Evolutionary conservation across 2,329 filamentous ascomycete species (phyloP).

Genomic region (Rutstroemia sydowiana): DNA sequence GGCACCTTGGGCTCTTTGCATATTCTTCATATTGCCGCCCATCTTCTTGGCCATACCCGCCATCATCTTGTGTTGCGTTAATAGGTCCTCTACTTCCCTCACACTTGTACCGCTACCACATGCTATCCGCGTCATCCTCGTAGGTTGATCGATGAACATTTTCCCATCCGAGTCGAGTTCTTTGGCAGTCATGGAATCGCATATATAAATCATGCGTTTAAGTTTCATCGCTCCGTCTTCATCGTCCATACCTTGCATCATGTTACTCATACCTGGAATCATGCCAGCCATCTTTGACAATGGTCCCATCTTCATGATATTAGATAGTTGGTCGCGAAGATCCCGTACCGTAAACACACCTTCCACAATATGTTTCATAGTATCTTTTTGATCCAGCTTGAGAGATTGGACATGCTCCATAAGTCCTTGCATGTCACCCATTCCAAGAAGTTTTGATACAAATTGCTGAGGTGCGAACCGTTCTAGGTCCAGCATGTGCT

Average conservation of each 20-base stretch:
- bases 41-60: conserved; percentile 98
- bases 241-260: conserved; percentile 96
- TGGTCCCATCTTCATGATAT: conserved; percentile 99
- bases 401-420: conserved; percentile 95
- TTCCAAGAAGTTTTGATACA: conserved; percentile 86
- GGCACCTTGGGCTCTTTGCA: conserved; percentile 85
- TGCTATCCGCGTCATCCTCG: conserved; percentile 86
- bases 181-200: conserved; percentile 94
- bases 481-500: conserved; percentile 94
- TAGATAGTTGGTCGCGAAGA: conserved; percentile 86
- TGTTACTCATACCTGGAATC: conserved; percentile 89
- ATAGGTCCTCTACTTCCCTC: conserved; percentile 85
- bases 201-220: conserved; percentile 98
- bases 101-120: conserved; percentile 86
- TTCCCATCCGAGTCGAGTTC: conserved; percentile 95
- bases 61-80: conserved; percentile 99
- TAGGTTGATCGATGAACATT: conserved; percentile 85
- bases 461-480: conserved; percentile 89
- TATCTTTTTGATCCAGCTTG: conserved; percentile 95
- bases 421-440: conserved; percentile 92
- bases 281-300: conserved; percentile 96
- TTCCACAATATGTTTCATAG: conserved; percentile 97
- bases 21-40: conserved; percentile 95
- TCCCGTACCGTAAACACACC: conserved; percentile 95
- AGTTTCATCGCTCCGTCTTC: conserved; percentile 91